Base-by-base conservation (phyloP, 2,329 filamentous ascomycete genomes). In the Pseudogymnoascus sp. region DNA sequence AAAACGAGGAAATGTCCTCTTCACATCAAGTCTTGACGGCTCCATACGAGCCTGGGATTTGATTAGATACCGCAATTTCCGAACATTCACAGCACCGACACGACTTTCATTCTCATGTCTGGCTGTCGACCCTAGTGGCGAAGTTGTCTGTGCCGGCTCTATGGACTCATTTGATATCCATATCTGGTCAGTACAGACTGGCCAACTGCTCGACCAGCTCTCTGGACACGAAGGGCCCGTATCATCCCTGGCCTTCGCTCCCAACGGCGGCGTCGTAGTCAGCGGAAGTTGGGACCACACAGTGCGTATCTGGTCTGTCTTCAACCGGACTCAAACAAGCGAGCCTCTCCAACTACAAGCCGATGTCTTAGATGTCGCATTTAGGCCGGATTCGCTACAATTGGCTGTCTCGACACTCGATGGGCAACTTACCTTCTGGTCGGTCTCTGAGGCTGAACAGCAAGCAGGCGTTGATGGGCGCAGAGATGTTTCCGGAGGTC, bases 151-250 rank as follows among this genome's bases (percentile, higher is more conserved):
- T 65, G 95, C 95, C 9, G 95, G 93, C 2, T 97, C 93, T 1
- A 82, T 96, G 15, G 95, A 99, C 74, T 96, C 93, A 4, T 97
- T 97, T 68, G 93, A 97, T 72, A 91, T 99, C 61, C 93, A 99
- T 76, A 90, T 99, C 66, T 99, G 95, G 95, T 97, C 91, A 4
- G 96, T 99, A 3, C 95, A 99, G 73, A 99, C 93, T 0, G 95
- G 95, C 2, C 95, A 99, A 75, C 81, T 99, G 17, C 85, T 99
- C 5, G 95, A 99, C 73, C 89, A 89, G 68, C 80, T 99, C 23
- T 84, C 93, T 6, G 96, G 95, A 1, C 95, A 99, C 69, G 93
- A 99, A 77, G 95, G 93, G 0, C 95, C 95, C 0, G 89, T 99
- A 1, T 95, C 92, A 4, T 88, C 90, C 1, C 79, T 99, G 26